Evolutionary conservation across 2,329 filamentous ascomycete genomes (phyloP), one percentile per base, ranked within the genome.

Genomic region (Talaromyces sp.): DNA sequence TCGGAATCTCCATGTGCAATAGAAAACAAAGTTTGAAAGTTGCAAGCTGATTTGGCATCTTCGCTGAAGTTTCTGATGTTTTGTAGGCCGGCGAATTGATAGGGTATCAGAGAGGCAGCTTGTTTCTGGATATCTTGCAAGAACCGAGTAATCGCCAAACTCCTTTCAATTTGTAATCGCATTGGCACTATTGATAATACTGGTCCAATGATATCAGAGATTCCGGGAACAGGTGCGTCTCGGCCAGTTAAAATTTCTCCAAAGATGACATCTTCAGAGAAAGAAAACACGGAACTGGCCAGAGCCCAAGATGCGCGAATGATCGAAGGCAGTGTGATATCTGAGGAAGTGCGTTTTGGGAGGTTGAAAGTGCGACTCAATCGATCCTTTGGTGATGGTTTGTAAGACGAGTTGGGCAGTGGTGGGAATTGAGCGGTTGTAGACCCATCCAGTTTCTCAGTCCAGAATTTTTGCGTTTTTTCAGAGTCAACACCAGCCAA

Each of bases 91-190:
- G 86, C 79, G 1, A 80, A 81, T 53, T 82, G 81, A 27, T 82
- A 84, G 65, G 85, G 85, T 80, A 86, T 84, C 61, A 85, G 75
- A 42, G 83, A 72, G 69, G 85, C 82, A 81, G 63, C 80, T 58
- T 81, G 78, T 30, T 81, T 73, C 42, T 86, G 84, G 3, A 87
- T 77, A 2, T 74, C 70, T 52, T 81, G 77, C 5, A 88, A 72
- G 61, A 82, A 86, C 42, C 83, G 78, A 0, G 71, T 67, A 1
- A 76, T 71, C 22, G 71, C 74, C 44, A 72, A 66, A 51, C 64
- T 19, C 5, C 69, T 64, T 60, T 76, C 63, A 6, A 79, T 62
- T 22, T 66, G 66, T 8, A 79, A 57, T 27, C 77, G 69, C 11
- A 77, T 67, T 10, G 79, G 79, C 7, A 79, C 72, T 5, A 78